Evolutionary conservation across 2,329 filamentous ascomycete genomes (phyloP), one percentile per base, ranked within the genome.

Genomic region (Knufia fluminis): DNA sequence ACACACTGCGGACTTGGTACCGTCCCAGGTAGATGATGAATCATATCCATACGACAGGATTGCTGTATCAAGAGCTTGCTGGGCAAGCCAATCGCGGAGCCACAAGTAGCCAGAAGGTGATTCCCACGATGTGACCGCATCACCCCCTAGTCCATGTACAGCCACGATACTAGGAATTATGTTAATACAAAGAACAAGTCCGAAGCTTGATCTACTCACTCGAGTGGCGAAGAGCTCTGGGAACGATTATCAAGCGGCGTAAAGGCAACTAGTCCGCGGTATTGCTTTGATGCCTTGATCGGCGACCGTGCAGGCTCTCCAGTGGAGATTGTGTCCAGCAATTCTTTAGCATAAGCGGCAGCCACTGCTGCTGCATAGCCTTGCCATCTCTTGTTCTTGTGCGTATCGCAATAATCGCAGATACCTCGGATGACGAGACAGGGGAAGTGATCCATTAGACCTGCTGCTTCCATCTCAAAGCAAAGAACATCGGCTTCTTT

Each of bases 321-420:
- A n/a, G n/a, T n/a, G n/a, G n/a, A n/a, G n/a, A n/a, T n/a, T n/a
- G n/a, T n/a, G n/a, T 31, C 28, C 31, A 54, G 40, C 26, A 54
- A 26, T 23, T 52, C 50, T 48, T 48, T 48, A 10, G 50, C 46
- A 39, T 46, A 52, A 19, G 50, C 50, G 2, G 52, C 50, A 19
- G 52, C 52, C 10, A 40, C 44, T 9, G 35, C 42, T 4, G 52
- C 52, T n/a, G 52, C 52, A 36, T 52, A 50, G 10, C n/a, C 26
- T 14, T 54, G 46, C 52, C 52, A 54, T 0, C n/a, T 33, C n/a
- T 54, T 48, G 20, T 52, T 54, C 52, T 54, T 52, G 38, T 52
- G 50, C 24, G 50, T 44, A 33, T 54, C 52, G 16, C 44, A 20
- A 32, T 54, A 54, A 39, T 54, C 50, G 42, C 52, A 52, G 23